These are phyloP conservation scores for Phylloporus scabripes DNA, from an alignment of 768 basidiomycete species.

Conservation along the genomic window DNA sequence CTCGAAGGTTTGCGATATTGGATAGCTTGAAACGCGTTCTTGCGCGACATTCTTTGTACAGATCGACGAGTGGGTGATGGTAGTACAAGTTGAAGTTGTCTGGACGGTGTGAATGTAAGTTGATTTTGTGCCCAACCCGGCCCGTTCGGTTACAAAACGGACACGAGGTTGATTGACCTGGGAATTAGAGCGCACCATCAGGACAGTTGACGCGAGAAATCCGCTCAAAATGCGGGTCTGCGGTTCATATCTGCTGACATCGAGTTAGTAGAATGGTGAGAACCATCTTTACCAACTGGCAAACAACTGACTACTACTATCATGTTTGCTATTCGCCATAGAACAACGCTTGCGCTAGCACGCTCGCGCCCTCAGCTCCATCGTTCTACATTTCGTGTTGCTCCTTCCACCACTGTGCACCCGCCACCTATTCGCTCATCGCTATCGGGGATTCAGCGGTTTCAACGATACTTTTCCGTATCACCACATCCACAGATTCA, in stretches of 20 bases:
- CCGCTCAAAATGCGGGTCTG: neutral
- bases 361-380: neutral
- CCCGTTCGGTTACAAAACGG: conserved; percentile 14
- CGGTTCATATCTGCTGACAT: neutral
- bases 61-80: conserved; percentile 1
- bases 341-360: neutral
- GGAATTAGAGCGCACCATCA: conserved; percentile 3
- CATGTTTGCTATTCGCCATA: conserved; percentile 10
- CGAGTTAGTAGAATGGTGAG: too few species aligned
- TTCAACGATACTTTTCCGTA: conserved; percentile 17
- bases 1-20: conserved; percentile 3
- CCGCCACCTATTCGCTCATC: neutral
- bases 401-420: neutral
- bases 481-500: conserved; percentile 18
- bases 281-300: too few species aligned
- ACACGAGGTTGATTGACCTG: conserved; percentile 4
- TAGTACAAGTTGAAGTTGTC: conserved; percentile 22
- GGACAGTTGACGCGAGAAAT: neutral
- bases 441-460: neutral
- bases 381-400: neutral
- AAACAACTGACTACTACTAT: neutral
- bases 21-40: conserved; percentile 7
- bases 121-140: conserved; percentile 16
- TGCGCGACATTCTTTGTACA: conserved; percentile 15
- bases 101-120: conserved; percentile 23